phyloP scores from a whole-genome alignment of 2,329 filamentous ascomycete species.

The Cadophora malorum region DNA sequence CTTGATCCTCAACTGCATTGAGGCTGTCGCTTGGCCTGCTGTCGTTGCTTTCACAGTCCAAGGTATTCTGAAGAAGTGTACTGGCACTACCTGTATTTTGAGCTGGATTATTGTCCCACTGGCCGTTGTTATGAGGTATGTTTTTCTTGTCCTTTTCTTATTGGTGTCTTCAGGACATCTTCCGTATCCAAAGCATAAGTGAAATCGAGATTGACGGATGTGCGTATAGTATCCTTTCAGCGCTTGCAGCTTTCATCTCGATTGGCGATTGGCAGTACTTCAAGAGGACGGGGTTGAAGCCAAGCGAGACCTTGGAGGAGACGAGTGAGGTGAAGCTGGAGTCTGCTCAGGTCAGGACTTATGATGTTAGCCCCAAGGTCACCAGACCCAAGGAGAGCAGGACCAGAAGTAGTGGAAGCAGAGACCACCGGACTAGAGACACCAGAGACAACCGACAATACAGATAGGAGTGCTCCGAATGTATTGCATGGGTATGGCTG shows the following conservation, averaged over 20 bases:
- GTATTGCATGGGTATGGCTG: not conserved
- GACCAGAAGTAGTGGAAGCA: not conserved
- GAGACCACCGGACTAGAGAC: not conserved
- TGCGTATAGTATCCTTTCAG: not conserved
- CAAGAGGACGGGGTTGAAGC: conserved; percentile 7
- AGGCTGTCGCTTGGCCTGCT: conserved; percentile 14
- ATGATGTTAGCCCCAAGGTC: not conserved
- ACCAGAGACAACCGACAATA: not conserved
- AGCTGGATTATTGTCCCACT: conserved; percentile 16
- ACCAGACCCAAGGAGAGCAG: not conserved
- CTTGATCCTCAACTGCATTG: conserved; percentile 6
- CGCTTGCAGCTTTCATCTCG: not conserved
- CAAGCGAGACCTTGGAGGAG: not conserved
- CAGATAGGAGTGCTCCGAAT: not conserved
- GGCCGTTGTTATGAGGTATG: conserved; percentile 5
- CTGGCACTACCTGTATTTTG: conserved; percentile 9
- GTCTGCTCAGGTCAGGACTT: not conserved
- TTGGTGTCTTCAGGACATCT: not conserved
- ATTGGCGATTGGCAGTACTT: conserved; percentile 14
- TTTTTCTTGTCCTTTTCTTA: not conserved
- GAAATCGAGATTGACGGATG: not conserved
- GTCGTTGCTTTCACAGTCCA: conserved; percentile 14
- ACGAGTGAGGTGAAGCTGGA: conserved; percentile 1
- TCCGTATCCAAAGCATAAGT: not conserved
- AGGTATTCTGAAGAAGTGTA: conserved; percentile 12